Evolutionary conservation across 768 basidiomycete genomes (phyloP).

Genomic region (Dioszegia aurantiaca): DNA sequence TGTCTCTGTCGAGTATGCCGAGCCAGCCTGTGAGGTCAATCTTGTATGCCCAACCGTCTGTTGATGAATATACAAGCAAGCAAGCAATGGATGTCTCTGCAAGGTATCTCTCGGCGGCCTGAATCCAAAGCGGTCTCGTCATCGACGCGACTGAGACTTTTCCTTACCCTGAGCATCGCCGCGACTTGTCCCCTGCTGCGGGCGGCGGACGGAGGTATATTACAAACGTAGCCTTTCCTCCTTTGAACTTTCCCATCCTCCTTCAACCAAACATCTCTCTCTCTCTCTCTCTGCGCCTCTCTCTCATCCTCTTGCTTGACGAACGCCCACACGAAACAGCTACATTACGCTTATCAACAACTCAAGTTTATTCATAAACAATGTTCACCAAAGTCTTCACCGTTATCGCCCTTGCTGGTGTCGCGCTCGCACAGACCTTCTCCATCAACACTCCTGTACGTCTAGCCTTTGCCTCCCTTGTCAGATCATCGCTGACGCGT

Average conservation of each 20-base stretch:
- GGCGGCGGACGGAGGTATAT: neutral
- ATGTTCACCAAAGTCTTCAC: constrained; percentile 30
- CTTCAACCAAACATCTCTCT: neutral
- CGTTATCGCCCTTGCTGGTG: constrained; percentile 28
- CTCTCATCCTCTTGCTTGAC: neutral
- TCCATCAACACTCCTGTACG: constrained; percentile 47
- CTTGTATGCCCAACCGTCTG: too few relatives aligned
- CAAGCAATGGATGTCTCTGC: too few relatives aligned
- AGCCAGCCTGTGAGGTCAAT: too few relatives aligned
- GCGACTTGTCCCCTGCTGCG: too few relatives aligned
- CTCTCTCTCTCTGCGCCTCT: too few relatives aligned
- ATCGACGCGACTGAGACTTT: too few relatives aligned
- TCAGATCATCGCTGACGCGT: neutral
- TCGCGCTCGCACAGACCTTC: constrained; percentile 41
- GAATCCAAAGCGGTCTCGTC: too few relatives aligned
- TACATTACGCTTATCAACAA: constrained; percentile 5
- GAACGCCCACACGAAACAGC: constrained; percentile 5
- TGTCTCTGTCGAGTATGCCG: too few relatives aligned
- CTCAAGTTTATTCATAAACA: constrained; percentile 9
- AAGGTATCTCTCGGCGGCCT: too few relatives aligned
- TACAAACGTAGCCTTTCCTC: neutral
- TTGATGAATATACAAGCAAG: too few relatives aligned
- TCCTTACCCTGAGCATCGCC: too few relatives aligned
- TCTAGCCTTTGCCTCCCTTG: neutral
- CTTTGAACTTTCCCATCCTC: neutral